Evolutionary conservation across 768 basidiomycete genomes (phyloP), one percentile per base, ranked within the genome.

Genomic region (Suillus plorans): DNA sequence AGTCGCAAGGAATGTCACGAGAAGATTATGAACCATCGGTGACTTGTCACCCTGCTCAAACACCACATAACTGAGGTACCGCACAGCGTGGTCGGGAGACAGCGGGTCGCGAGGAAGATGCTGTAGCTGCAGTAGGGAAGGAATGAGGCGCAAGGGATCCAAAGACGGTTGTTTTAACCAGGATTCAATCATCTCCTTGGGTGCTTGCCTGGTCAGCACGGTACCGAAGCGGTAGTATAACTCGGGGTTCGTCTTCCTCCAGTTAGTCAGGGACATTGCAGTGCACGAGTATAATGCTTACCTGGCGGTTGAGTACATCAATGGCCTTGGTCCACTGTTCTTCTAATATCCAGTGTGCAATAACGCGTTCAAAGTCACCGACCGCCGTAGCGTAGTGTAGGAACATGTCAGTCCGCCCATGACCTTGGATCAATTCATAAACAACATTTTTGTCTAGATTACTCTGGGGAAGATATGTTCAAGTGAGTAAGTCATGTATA

Each of bases 201-300:
- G 91, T 5, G 86, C 86, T 70, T 95, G 86, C 12, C 90, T 87
- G 80, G 97, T 89, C 34, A 99, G 86, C 7, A 93, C 89, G 8
- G 95, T 84, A 1, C 92, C 91, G 75, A 95, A 97, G 44, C 91
- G 91, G 77, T 99, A 99, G 76, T 98, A 99, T 13, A 97, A 81
- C 53, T 94, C 93, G 22, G 94, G 80, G 65, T 92, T 83, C n/a
- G 87, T 82, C 93, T 99, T 71, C 4, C 36, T 49, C 50, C 56
- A 60, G 70, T 65, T 37, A 44, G 42, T 55, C 14, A 60, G 42
- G 47, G 55, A 63, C 41, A 34, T 55, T 41, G 61, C 22, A 49
- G 20, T 37, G 20, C 61, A n/a, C 42, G 28, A 56, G 68, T 65
- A 37, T 60, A 25, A 34, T 6, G 66, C 80, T 58, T 69, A 93